These are phyloP conservation scores for Colletotrichum sp. DNA, from an alignment of 2,329 filamentous ascomycete species.

Conservation along the genomic window DNA sequence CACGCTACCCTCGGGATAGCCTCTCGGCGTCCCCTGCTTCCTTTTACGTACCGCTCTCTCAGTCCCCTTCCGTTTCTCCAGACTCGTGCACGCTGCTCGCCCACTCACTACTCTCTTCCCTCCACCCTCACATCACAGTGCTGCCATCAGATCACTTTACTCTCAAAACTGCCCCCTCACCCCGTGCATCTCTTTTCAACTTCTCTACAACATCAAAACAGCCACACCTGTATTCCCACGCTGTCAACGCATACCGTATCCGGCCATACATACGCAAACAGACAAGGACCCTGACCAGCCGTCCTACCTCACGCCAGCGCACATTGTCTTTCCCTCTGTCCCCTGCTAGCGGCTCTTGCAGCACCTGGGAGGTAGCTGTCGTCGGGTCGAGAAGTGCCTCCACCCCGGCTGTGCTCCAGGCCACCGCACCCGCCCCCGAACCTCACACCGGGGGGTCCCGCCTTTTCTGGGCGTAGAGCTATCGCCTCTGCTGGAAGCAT, in stretches of 20 bases:
- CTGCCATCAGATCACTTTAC: background rate
- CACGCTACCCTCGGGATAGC: slow-evolving; percentile 6
- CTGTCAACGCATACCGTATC: background rate
- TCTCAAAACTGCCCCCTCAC: background rate
- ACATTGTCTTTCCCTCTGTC: background rate
- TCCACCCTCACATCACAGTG: slow-evolving; percentile 10
- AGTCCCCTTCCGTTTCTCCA: background rate
- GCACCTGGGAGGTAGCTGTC: background rate
- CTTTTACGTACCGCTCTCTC: slow-evolving; percentile 11
- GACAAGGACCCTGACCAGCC: background rate
- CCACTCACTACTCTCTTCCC: slow-evolving; percentile 14
- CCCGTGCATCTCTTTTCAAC: background rate
- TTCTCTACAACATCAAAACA: background rate
- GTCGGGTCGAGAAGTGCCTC: slow-evolving; percentile 2
- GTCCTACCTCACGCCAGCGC: background rate
- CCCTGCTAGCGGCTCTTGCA: slow-evolving; percentile 4
- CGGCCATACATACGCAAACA: slow-evolving; percentile 8
- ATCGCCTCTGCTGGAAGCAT: slow-evolving; percentile 13
- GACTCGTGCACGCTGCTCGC: slow-evolving; percentile 1
- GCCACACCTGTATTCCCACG: background rate
- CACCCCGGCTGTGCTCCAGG: slow-evolving; percentile 1
- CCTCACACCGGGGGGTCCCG: slow-evolving; percentile 14
- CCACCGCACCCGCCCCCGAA: slow-evolving; percentile 16
- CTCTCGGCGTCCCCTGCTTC: slow-evolving; percentile 7
- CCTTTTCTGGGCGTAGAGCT: slow-evolving; percentile 11